Evolutionary conservation across 192 early-diverging fungal genomes (phyloP).

Genomic region (Geosiphon pyriformis): DNA sequence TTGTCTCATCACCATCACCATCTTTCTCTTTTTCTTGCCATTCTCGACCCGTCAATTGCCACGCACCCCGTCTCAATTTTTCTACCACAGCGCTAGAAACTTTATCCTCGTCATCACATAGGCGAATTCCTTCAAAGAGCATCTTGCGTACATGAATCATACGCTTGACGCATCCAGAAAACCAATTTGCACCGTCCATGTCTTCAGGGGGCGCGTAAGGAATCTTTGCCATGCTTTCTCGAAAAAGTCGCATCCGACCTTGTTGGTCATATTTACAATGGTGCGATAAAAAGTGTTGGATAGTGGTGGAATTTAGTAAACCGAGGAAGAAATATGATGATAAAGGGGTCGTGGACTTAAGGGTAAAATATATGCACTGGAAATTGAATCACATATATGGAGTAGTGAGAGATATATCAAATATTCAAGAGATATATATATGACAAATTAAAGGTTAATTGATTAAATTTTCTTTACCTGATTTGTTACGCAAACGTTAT

Average conservation of each 20-base stretch:
- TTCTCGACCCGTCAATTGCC: constrained; percentile 9
- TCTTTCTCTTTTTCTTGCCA: constrained; percentile 12
- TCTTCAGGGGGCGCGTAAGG: constrained; percentile 31
- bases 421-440: neutral
- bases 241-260: constrained; percentile 49
- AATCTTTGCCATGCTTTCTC: constrained; percentile 55
- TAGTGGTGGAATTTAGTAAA: constrained; percentile 44
- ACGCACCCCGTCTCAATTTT: constrained; percentile 14
- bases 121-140: constrained; percentile 11
- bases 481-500: constrained; percentile 43
- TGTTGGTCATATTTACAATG: constrained; percentile 54
- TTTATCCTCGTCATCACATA: constrained; percentile 28
- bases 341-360: constrained; percentile 22
- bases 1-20: constrained; percentile 6
- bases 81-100: constrained; percentile 28
- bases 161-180: neutral
- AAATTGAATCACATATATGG: neutral
- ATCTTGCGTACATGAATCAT: constrained; percentile 17
- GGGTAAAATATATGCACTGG: constrained; percentile 49
- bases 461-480: constrained; percentile 23
- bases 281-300: constrained; percentile 42
- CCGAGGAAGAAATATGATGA: constrained; percentile 40
- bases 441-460: neutral
- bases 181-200: neutral
- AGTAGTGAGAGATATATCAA: neutral